Base-by-base conservation (phyloP, 805 yeast genomes). In the Candida anglica region DNA sequence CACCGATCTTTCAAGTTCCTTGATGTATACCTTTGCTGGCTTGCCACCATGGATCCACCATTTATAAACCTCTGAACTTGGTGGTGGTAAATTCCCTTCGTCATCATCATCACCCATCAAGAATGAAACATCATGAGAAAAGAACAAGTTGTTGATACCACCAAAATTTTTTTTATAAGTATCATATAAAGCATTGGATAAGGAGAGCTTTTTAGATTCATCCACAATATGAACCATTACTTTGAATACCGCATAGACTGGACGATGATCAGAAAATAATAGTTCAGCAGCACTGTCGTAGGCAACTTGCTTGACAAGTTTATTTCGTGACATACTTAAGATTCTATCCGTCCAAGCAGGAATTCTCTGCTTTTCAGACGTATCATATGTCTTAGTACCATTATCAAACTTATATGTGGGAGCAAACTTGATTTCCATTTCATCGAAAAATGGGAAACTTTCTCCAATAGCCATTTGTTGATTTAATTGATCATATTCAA, bases 301-400 rank as follows among this genome's bases (percentile, higher is more conserved):
- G 6, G 63, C 58, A 1, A 71, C 41, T 41, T 84, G 91, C 28
- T 62, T 67, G 37, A 89, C 54, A 8, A 72, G 66, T 22, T 73
- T 70, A 11, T 84, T 79, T 17, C 83, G 65, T 3, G 71, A 60
- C 36, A 66, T 47, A 48, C 78, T 80, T 30, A 89, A 58, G 24
- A 86, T 81, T 50, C 98, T 69, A 57, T 91, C 98, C 0, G 98
- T 91, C 97, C 98, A 93, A 0, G 98, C 94, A 1, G 98, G 99
- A 9, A 86, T 79, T 41, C 99, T 75, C 57, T 79, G 81, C 58
- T 93, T 93, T 49, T 91, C 98, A 26, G 94, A 81, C 0, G 95
- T 75, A 55, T 93, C 99, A 53, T 89, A 93, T 2, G 52, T 60
- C 30, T 73, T 75, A 0, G 95, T 82, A 4, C 95, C 94, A 31